Evolutionary conservation across 495 filamentous ascomycete species (phyloP), one percentile per base, ranked within the genome.

Genomic region (Elasticomyces elasticus): DNA sequence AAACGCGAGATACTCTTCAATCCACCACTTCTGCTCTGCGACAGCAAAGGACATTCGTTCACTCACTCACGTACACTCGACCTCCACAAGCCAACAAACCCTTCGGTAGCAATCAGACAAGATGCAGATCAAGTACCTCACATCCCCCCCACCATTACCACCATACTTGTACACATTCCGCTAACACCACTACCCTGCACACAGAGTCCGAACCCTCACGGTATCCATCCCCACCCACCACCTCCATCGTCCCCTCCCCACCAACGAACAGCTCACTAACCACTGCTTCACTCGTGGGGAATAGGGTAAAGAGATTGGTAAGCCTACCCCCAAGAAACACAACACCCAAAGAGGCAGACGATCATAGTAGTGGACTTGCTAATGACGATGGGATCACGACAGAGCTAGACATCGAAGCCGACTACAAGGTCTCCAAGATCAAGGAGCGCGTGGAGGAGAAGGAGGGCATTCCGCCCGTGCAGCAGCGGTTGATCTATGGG

Each of bases 361-460:
- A 12, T 40, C 13, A 40, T 5, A 15, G 35, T 40, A 2, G 35
- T 13, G 35, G n/a, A n/a, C n/a, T n/a, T n/a, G n/a, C n/a, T n/a
- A n/a, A n/a, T n/a, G n/a, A n/a, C n/a, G n/a, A n/a, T n/a, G n/a
- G n/a, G n/a, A n/a, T n/a, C n/a, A n/a, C n/a, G n/a, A n/a, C 12
- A 40, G 90, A 95, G 73, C 80, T 98, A 51, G 89, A 97, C 67
- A 94, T 98, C 65, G 92, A 98, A 73, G 73, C 80, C 9, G 84
- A 90, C 61, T 90, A 95, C 73, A 94, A 87, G 76, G 90, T 94
- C 20, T 24, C 40, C 23, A 27, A 23, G 51, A 95, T 98, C 75
- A 98, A 98, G 75, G 94, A 97, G 74, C 87, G 87, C 56, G 92
- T 98, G 31, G 92, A 98, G 69, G 92, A 97, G 73, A 95, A 95